Evolutionary conservation across 2,329 filamentous ascomycete species (phyloP).

Genomic region (Colletotrichum plurivorum): DNA sequence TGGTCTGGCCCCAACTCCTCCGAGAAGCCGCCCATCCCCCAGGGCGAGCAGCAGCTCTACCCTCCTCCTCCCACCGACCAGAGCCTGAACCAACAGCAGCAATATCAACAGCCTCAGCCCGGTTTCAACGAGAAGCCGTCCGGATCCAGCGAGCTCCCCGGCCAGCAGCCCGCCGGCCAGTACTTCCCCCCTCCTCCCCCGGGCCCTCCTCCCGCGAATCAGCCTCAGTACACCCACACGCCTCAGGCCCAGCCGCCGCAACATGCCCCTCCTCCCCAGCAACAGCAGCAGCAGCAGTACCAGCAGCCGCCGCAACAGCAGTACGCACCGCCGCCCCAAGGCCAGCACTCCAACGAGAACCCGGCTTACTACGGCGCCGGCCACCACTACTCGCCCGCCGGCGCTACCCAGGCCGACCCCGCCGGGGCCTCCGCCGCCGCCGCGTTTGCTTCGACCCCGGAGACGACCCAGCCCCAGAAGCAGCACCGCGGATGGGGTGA

Average conservation of each 20-base stretch:
- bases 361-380: conserved; percentile 35
- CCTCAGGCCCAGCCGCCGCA: conserved; percentile 26
- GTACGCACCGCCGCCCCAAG: conserved; percentile 4
- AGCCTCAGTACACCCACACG: conserved; percentile 33
- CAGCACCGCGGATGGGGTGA: conserved; percentile 38
- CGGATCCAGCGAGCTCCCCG: conserved; percentile 29
- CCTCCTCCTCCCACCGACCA: conserved; percentile 33
- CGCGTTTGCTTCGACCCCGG: conserved; percentile 5
- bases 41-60: conserved; percentile 35
- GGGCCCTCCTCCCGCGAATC: conserved; percentile 32
- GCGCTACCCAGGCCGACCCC: conserved; percentile 24
- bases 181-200: conserved; percentile 41
- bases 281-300: background rate
- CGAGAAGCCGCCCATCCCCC: conserved; percentile 40
- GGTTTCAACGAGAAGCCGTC: conserved; percentile 18
- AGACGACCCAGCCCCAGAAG: conserved; percentile 27
- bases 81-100: conserved; percentile 11
- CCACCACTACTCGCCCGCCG: conserved; percentile 25
- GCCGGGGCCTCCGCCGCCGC: conserved; percentile 4
- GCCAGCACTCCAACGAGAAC: conserved; percentile 32
- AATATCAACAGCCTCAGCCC: conserved; percentile 22
- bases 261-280: background rate
- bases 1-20: conserved; percentile 26
- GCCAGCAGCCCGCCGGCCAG: conserved; percentile 17
- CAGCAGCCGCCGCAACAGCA: conserved; percentile 15